Evolutionary conservation across 352 stramenopile genomes (phyloP).

Genomic region (Aphanomyces stellatus): DNA sequence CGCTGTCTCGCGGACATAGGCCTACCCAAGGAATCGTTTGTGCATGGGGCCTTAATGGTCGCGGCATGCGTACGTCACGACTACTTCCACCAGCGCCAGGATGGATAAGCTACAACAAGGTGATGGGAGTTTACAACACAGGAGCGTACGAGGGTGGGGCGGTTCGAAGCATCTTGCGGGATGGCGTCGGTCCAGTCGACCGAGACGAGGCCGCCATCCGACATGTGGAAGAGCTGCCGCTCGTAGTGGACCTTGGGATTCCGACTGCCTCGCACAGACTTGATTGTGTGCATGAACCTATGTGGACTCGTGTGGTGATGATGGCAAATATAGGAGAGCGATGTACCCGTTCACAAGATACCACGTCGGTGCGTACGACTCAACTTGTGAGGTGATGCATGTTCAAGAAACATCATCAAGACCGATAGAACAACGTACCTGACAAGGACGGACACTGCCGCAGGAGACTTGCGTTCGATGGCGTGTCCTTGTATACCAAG

Average conservation of each 20-base stretch:
- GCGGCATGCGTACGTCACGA: neutral
- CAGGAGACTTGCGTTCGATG: neutral
- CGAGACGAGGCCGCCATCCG: neutral
- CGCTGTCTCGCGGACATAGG: conserved; percentile 50
- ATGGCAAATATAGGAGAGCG: neutral
- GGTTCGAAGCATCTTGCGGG: neutral
- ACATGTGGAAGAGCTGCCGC: neutral
- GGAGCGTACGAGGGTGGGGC: neutral
- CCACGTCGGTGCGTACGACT: neutral
- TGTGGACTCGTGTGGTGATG: too few species aligned
- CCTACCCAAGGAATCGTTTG: conserved; percentile 22
- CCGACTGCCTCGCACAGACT: neutral
- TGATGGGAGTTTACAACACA: too few species aligned
- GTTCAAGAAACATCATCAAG: too few species aligned
- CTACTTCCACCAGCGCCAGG: neutral
- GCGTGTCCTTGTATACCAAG: neutral
- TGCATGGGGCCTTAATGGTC: neutral
- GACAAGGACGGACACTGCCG: neutral
- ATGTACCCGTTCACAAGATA: neutral
- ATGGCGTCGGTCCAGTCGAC: neutral
- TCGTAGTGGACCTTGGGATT: neutral
- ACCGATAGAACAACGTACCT: too few species aligned
- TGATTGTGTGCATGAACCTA: neutral
- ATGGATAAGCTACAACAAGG: neutral
- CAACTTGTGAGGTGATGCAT: too few species aligned